These are phyloP conservation scores for Rhodotorula toruloides DNA, from an alignment of 768 basidiomycete species.

Conservation along the genomic window DNA sequence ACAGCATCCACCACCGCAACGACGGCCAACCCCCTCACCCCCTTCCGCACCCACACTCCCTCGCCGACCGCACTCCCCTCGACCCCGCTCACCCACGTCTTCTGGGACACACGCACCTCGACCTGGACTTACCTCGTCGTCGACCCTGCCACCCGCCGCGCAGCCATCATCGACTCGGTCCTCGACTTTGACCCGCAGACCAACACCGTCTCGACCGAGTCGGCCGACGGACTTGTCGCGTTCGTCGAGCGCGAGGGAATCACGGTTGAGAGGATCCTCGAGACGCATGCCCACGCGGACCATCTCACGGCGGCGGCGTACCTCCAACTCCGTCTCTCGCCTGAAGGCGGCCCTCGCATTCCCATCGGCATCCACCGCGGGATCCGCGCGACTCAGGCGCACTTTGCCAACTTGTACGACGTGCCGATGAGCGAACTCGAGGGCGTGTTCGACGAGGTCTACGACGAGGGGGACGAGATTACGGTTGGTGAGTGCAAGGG, in stretches of 20 bases:
- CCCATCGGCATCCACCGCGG: constrained; percentile 37
- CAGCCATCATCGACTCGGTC: constrained; percentile 41
- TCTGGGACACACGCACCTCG: constrained; percentile 39
- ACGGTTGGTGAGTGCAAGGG: constrained; percentile 33
- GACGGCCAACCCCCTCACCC: constrained; percentile 3
- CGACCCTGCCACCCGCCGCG: constrained; percentile 23
- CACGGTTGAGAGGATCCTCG: constrained; percentile 36
- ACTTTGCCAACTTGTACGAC: constrained; percentile 38
- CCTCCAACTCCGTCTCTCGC: constrained; percentile 8
- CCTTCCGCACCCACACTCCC: constrained; percentile 26
- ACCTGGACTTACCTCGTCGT: constrained; percentile 44
- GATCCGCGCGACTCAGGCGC: constrained; percentile 37
- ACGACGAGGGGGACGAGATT: constrained; percentile 40
- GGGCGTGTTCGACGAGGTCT: constrained; percentile 40
- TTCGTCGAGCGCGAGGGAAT: constrained; percentile 34
- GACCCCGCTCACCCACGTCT: constrained; percentile 38
- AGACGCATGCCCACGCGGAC: constrained; percentile 45
- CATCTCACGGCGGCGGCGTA: constrained; percentile 39
- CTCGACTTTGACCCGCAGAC: constrained; percentile 40
- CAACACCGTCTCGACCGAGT: constrained; percentile 28
- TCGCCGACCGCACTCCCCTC: background rate
- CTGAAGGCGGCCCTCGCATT: background rate
- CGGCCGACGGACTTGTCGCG: constrained; percentile 33
- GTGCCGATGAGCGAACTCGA: constrained; percentile 25
- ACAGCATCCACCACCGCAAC: background rate